Evolutionary conservation across 1,284 basidiomycete species (phyloP).

Genomic region (Jaminaea rosea): DNA sequence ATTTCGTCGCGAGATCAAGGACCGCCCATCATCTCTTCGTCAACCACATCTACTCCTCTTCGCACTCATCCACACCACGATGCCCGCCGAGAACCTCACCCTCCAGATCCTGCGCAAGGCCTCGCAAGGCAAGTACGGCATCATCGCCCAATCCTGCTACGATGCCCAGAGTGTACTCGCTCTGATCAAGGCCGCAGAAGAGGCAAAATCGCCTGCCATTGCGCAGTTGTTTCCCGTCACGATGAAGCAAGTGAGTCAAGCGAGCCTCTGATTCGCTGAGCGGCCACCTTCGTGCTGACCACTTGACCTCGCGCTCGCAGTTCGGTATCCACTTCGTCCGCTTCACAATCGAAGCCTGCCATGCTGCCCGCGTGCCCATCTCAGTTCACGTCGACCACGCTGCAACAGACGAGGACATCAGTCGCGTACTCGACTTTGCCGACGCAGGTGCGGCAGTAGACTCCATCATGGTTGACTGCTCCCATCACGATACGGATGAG

Average conservation of each 20-base stretch:
- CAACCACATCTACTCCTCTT: not conserved
- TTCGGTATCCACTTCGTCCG: conserved; percentile 19
- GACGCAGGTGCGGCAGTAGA: conserved; percentile 16
- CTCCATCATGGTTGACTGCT: conserved; percentile 26
- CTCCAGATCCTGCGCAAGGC: conserved; percentile 16
- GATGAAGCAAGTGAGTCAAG: conserved; percentile 10
- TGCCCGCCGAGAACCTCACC: conserved; percentile 13
- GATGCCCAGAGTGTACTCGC: conserved; percentile 20
- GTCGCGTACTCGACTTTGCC: conserved; percentile 13
- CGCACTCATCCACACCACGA: not conserved
- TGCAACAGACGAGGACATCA: conserved; percentile 17
- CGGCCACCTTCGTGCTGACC: too few species aligned
- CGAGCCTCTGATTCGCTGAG: too few species aligned
- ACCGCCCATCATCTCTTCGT: too few species aligned
- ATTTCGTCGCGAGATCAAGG: too few species aligned
- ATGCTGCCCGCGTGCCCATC: conserved; percentile 18
- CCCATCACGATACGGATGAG: conserved; percentile 19
- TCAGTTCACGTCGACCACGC: conserved; percentile 26
- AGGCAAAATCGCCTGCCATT: conserved; percentile 14
- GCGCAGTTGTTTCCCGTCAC: conserved; percentile 22
- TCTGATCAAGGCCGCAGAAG: conserved; percentile 15
- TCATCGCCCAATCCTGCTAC: conserved; percentile 22
- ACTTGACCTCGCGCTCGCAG: conserved; percentile 6
- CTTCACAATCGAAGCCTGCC: conserved; percentile 15
- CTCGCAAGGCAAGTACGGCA: conserved; percentile 13